Evolutionary conservation across 2,329 filamentous ascomycete genomes (phyloP), one percentile per base, ranked within the genome.

Genomic region (Fusarium agapanthi): DNA sequence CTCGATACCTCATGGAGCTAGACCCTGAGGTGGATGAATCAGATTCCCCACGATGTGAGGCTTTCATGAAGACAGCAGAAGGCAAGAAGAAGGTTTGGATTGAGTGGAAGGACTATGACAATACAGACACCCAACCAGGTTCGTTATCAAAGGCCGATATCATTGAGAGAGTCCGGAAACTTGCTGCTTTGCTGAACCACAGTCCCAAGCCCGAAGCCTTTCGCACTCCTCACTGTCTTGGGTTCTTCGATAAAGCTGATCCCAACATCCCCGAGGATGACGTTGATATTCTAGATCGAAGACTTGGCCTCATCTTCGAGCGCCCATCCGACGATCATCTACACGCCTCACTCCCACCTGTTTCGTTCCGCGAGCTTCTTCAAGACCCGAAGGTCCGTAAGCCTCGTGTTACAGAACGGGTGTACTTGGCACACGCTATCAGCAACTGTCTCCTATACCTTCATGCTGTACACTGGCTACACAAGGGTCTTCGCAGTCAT

Each of bases 381-480:
- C 73, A 77, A 18, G 76, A 81, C 35, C 30, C 55, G 22, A 77
- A 74, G 5, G 70, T 79, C 13, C 80, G 82, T 34, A 84, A 82
- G 56, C 88, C 88, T 4, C 81, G 85, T 3, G 82, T 90, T 7
- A 88, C 87, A 1, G 83, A 85, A 30, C 84, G 88, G 37, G 81
- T 89, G 60, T 79, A 76, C 34, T 83, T 90, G 24, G 88, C 88
- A 48, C 83, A 84, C 51, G 84, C 85, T 32, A 81, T 90, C 35
- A 82, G 86, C 63, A 86, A 87, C 73, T 88, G 85, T 24, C 77
- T 90, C 7, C 79, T 89, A 51, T 87, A 88, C 61, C 81, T 89
- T 0, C 87, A 89, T 73, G 83, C 86, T 6, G 86, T 88, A 3
- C 84, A 88, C 67, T 89, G 87, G 87, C 81, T 89, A 11, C 88